phyloP scores from a whole-genome alignment of 2,329 filamentous ascomycete species.

The Thielaviopsis euricoi region DNA sequence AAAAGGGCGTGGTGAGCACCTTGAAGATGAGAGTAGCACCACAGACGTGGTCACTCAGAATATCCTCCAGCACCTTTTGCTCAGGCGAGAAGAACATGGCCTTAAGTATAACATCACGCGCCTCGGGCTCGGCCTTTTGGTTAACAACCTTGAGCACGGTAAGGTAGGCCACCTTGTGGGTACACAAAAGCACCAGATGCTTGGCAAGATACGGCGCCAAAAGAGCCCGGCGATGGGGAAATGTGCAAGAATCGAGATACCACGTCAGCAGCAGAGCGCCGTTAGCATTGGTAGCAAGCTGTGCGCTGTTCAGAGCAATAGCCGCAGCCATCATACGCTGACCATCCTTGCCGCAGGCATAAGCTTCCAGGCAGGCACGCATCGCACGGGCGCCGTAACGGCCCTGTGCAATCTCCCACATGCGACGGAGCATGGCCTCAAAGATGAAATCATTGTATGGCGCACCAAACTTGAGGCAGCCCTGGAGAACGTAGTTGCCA shows the following conservation, averaged over 20 bases:
- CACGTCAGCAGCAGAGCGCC: constrained; percentile 87
- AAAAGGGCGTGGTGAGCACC: constrained; percentile 91
- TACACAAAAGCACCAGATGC: constrained; percentile 86
- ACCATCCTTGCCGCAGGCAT: constrained; percentile 87
- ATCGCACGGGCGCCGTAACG: constrained; percentile 90
- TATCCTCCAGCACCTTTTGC: constrained; percentile 75
- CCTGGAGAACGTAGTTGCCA: constrained; percentile 95
- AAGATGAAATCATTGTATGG: constrained; percentile 96
- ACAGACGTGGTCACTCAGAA: constrained; percentile 78
- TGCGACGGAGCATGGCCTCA: constrained; percentile 82
- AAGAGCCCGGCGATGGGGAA: constrained; percentile 78
- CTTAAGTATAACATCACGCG: constrained; percentile 74
- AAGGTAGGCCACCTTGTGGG: constrained; percentile 94
- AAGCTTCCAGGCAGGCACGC: constrained; percentile 91
- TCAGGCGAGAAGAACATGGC: constrained; percentile 85
- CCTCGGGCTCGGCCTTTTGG: constrained; percentile 85
- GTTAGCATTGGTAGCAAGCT: constrained; percentile 90
- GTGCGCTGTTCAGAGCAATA: constrained; percentile 92
- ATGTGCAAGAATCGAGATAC: constrained; percentile 96
- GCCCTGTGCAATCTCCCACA: constrained; percentile 88
- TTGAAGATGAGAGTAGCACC: constrained; percentile 97
- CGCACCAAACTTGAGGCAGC: constrained; percentile 78
- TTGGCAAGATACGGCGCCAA: constrained; percentile 83
- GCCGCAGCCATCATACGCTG: constrained; percentile 86
- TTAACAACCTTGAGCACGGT: constrained; percentile 98